These are phyloP conservation scores for Rhizopus sp. DNA, from an alignment of 371 early-diverging fungal genomes.

Conservation along the genomic window DNA sequence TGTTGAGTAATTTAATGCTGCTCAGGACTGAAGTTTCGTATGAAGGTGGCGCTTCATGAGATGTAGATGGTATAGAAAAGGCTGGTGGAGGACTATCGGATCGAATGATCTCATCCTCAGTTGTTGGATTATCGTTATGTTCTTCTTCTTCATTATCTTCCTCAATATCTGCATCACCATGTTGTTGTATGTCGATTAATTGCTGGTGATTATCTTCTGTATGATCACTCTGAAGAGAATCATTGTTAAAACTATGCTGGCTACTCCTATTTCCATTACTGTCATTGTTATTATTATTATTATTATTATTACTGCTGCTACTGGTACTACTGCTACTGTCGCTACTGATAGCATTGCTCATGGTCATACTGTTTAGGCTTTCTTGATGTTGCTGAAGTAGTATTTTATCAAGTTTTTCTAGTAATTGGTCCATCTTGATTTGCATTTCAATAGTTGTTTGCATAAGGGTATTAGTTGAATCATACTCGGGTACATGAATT, in stretches of 20 bases:
- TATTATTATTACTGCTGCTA: not conserved
- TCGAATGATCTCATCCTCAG: not conserved
- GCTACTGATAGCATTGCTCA: not conserved
- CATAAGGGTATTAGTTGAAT: not conserved
- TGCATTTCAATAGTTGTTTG: slow-evolving; percentile 25
- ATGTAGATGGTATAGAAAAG: slow-evolving; percentile 21
- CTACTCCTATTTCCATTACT: not conserved
- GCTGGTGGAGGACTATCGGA: slow-evolving; percentile 38
- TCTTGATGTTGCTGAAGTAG: slow-evolving; percentile 2
- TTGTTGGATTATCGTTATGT: not conserved
- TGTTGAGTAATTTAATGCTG: slow-evolving; percentile 40
- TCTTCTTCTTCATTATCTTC: slow-evolving; percentile 11
- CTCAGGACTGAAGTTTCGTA: slow-evolving; percentile 50
- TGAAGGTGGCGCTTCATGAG: slow-evolving; percentile 42
- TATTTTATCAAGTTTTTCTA: slow-evolving; percentile 23
- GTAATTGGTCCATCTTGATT: slow-evolving; percentile 33
- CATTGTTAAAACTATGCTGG: not conserved
- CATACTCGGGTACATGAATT: slow-evolving; percentile 30
- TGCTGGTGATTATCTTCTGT: not conserved
- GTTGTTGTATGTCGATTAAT: slow-evolving; percentile 1
- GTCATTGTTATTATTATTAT: not conserved
- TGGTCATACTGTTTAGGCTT: not conserved
- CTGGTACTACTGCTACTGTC: not conserved
- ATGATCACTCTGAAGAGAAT: not conserved
- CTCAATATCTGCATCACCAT: slow-evolving; percentile 7